These are phyloP conservation scores for Phytopythium vexans DNA, from an alignment of 352 stramenopile species.

Conservation along the genomic window DNA sequence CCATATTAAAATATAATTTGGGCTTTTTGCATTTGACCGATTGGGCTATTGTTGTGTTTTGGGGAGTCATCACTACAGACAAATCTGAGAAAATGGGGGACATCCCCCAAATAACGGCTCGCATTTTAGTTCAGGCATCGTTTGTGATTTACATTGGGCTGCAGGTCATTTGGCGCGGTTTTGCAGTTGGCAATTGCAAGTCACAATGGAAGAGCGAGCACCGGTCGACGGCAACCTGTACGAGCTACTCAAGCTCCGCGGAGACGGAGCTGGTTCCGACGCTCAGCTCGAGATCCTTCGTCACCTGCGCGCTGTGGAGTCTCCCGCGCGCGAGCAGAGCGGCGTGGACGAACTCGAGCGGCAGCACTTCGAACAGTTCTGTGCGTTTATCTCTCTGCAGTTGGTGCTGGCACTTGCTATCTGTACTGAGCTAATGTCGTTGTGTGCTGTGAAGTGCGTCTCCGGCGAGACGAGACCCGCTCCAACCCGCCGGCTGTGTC, in stretches of 20 bases:
- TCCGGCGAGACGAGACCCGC: conserved; percentile 15
- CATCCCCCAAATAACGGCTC: too few relatives aligned
- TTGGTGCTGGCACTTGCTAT: not conserved
- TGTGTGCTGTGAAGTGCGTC: conserved; percentile 18
- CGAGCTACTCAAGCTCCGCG: conserved; percentile 30
- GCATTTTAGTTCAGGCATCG: too few relatives aligned
- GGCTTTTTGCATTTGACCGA: conserved; percentile 4
- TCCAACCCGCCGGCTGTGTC: conserved; percentile 16
- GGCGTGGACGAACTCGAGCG: conserved; percentile 32
- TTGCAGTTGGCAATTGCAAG: not conserved
- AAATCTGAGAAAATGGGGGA: too few relatives aligned
- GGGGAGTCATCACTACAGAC: not conserved
- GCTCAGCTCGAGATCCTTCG: conserved; percentile 40
- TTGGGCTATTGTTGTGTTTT: not conserved
- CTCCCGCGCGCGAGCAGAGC: conserved; percentile 14
- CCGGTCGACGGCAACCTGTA: conserved; percentile 12
- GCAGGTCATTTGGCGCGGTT: too few relatives aligned
- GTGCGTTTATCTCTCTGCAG: conserved; percentile 17
- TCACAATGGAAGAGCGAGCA: not conserved
- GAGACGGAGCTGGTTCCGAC: conserved; percentile 15
- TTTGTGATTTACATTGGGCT: too few relatives aligned
- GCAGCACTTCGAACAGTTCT: conserved; percentile 39
- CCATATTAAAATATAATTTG: not conserved
- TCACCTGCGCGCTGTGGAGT: conserved; percentile 19
- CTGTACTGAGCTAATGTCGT: not conserved